Evolutionary conservation across 495 filamentous ascomycete species (phyloP), one percentile per base, ranked within the genome.

Genomic region (Aspergillus ostianus): DNA sequence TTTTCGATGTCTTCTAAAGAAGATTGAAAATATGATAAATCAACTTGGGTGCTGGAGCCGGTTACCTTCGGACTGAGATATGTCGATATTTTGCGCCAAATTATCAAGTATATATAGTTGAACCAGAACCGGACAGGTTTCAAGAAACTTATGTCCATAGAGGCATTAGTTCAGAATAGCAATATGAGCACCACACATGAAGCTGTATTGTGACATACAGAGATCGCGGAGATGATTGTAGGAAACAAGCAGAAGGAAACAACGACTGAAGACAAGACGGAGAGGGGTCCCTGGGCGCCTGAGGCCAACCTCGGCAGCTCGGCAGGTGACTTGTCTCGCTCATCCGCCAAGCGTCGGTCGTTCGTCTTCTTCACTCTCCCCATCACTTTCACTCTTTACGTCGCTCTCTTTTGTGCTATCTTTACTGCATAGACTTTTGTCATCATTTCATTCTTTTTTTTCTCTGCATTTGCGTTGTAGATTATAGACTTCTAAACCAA

Each of bases 401-500:
- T 41, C 36, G 36, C 36, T 41, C 47, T 20, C 47, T 20, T 49
- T 26, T 49, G 12, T 49, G 19, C 47, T 49, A 20, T 49, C 6
- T 49, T 49, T 15, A 49, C 21, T 49, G n/a, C n/a, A 20, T 49
- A 49, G 10, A 20, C 3, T 26, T 21, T 26, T 20, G 21, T 26
- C 47, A 6, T 49, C 15, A 6, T 2, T 9, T 49, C 6, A 0
- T 21, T 49, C 6, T 20, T 19, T 49, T 49, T 10, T 17, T 49
- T 26, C 1, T 41, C 55, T 48, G 21, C 54, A 27, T 56, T 26
- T 56, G 26, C 6, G n/a, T 48, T 46, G n/a, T 26, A 46, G 20
- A 50, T 53, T 55, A 20, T 46, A 54, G 18, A 54, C 51, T 36
- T 2, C 53, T 50, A 49, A n/a, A 46, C 49, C 36, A 15, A 62